A percentile compares a stretch with the other conserved stretches of the same genome.
These are phyloP conservation scores for Thalassiosira hispida DNA, from an alignment of 352 stramenopile genomes.

Conservation along the genomic window DNA sequence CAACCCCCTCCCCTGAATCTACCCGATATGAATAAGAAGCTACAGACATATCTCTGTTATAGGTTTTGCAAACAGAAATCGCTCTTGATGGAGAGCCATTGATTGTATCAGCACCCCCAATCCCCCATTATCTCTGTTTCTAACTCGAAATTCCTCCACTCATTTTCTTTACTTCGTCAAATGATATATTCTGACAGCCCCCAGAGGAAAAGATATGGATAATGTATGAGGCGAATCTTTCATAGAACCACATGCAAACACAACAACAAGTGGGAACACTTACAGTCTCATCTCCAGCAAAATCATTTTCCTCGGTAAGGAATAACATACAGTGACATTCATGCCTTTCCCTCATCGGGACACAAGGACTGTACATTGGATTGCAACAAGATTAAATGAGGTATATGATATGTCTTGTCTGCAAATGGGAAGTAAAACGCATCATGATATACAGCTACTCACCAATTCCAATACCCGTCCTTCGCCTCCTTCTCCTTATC, in stretches of 20 bases:
- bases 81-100: too few relatives aligned
- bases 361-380: conserved; percentile 58
- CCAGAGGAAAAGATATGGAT: conserved; percentile 2
- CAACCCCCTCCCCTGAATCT: too few relatives aligned
- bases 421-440: too few relatives aligned
- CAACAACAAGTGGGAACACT: conserved; percentile 8
- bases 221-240: not conserved
- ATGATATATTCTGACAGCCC: conserved; percentile 47
- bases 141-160: conserved; percentile 34
- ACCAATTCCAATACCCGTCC: conserved; percentile 85
- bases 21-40: too few relatives aligned
- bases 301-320: conserved; percentile 84
- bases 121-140: not conserved
- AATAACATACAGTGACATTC: conserved; percentile 87
- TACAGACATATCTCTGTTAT: too few relatives aligned
- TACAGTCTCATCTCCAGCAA: conserved; percentile 71
- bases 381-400: not conserved
- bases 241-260: not conserved
- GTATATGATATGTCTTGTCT: not conserved
- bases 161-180: conserved; percentile 62
- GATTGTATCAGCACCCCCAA: not conserved
- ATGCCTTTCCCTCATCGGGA: conserved; percentile 84
- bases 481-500: conserved; percentile 85
- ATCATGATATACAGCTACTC: not conserved
- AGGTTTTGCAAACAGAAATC: too few relatives aligned